Conservation (phyloP, 768 basidiomycete genomes). For the Nidularia sp. region DNA sequence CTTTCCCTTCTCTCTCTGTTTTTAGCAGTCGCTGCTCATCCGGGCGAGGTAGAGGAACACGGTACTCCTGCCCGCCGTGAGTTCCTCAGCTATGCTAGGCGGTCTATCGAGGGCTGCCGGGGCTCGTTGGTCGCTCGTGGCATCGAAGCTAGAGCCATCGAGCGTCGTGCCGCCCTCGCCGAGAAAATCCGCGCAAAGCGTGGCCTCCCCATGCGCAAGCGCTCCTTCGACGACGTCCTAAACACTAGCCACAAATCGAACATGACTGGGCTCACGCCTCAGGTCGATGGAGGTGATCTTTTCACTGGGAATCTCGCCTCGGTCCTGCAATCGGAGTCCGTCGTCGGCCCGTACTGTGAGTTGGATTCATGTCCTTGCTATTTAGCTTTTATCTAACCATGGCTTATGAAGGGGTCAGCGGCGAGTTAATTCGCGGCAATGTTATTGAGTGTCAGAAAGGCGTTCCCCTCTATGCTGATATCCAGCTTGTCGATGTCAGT, state of each 20-base stretch:
- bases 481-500: neutral
- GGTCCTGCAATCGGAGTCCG: neutral
- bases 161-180: neutral
- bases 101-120: neutral
- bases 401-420: neutral
- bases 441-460: neutral
- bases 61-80: neutral
- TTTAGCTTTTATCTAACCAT: neutral
- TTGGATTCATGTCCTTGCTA: neutral
- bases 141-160: neutral
- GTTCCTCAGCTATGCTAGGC: neutral
- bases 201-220: neutral
- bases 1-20: neutral
- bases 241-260: neutral
- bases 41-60: neutral
- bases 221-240: neutral
- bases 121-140: neutral
- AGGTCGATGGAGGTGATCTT: neutral
- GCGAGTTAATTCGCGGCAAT: neutral
- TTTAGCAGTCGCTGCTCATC: neutral
- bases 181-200: neutral
- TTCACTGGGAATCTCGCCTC: neutral
- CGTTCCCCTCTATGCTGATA: neutral
- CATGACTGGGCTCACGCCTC: neutral
- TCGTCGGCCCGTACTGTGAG: neutral